Conservation (phyloP, 257 asterid genomes). For the Echium plantagineum region DNA sequence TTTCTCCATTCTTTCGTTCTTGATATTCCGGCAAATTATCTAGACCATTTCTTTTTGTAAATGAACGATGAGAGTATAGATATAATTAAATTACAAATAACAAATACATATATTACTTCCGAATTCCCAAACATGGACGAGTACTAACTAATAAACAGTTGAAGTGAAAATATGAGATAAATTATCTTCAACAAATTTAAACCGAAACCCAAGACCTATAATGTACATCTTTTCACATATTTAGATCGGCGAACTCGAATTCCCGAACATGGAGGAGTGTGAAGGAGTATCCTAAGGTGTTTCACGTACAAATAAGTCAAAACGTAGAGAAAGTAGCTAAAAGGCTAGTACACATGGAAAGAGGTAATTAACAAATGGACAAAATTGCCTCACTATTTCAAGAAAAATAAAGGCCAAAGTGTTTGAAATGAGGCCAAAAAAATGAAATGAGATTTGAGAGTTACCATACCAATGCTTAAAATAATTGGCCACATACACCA, state of each 20-base stretch:
- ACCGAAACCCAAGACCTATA: too few relatives aligned
- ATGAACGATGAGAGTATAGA: too few relatives aligned
- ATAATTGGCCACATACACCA: background rate
- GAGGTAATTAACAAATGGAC: conserved; percentile 12
- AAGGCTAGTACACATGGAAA: conserved; percentile 4
- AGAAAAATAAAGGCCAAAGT: conserved; percentile 6
- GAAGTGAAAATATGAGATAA: too few relatives aligned
- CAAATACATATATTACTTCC: too few relatives aligned
- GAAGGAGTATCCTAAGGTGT: background rate
- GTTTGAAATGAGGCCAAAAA: conserved; percentile 4
- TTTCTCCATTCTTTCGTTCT: too few relatives aligned
- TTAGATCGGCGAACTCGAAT: conserved; percentile 1
- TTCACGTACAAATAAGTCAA: conserved; percentile 7
- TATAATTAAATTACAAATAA: too few relatives aligned
- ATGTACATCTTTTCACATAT: too few relatives aligned
- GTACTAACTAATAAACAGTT: too few relatives aligned
- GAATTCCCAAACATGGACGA: too few relatives aligned
- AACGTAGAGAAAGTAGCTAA: conserved; percentile 1
- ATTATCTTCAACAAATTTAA: too few relatives aligned
- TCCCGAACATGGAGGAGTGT: background rate
- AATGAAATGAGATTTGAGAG: background rate
- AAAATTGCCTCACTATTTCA: conserved; percentile 15
- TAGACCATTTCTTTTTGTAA: too few relatives aligned
- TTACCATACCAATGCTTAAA: background rate
- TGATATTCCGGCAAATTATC: too few relatives aligned